Evolutionary conservation across 2,329 filamentous ascomycete species (phyloP), one percentile per base, ranked within the genome.

Genomic region (Thielaviopsis ethacetica): DNA sequence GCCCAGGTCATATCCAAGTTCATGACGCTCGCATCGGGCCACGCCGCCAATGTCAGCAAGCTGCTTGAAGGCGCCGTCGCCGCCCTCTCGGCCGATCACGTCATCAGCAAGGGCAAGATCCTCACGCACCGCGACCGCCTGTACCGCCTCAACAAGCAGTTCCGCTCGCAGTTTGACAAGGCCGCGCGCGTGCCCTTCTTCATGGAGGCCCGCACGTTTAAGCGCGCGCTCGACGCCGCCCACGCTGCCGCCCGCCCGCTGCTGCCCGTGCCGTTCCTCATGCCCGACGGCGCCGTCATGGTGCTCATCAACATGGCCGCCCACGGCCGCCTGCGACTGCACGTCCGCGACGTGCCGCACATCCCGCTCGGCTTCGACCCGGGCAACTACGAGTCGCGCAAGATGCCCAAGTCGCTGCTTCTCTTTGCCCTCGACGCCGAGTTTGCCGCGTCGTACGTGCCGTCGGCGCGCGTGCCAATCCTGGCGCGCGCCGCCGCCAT

Each of bases 291-390:
- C 26, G 75, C 80, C 30, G 76, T 85, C 60, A 79, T 88, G 74
- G 84, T 82, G 1, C 70, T 86, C 59, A 75, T 82, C 49, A 86
- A 86, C 64, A 68, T 91, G 58, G 77, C 83, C 62, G 79, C 81
- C 0, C 68, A 76, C 55, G 78, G 80, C 3, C 75, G 78, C 49
- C 72, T 89, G 50, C 72, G 67, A 17, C 66, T 86, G 6, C 70
- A 75, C 3, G 73, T 79, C 0, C 66, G 75, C 1, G 73, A 83
- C 49, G 76, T 85, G 5, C 80, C 81, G 1, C 65, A 76, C 55
- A 81, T 86, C 30, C 82, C 83, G 1, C 84, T 86, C 66, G 86
- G 86, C 1, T 85, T 89, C 65, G 78, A 81, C 57, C 83, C 84
- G 7, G 80, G 80, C 17, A 82, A 85, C 63, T 90, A 90, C 68